Conservation (phyloP, 257 asterid genomes). For the Jacaranda copaia region DNA sequence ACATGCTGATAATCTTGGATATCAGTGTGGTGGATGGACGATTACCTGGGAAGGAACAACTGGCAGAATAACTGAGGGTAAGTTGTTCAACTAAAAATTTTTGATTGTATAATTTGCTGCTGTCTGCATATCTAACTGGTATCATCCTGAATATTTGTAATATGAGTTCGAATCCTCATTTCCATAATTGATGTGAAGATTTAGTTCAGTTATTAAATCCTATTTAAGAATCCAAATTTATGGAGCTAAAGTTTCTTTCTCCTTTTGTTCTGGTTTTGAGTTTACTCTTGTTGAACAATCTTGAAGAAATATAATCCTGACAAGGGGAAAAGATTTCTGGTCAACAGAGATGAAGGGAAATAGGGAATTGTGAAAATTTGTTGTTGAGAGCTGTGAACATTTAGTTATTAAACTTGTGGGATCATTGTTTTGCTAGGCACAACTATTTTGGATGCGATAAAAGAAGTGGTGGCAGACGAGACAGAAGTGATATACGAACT, state of each 20-base stretch:
- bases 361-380: not conserved
- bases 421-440: conserved; percentile 58
- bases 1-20: conserved; percentile 98
- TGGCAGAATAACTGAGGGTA: conserved; percentile 92
- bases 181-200: not conserved
- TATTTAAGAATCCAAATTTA: conserved; percentile 1
- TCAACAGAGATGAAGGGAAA: no score
- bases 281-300: not conserved
- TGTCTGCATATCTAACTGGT: not conserved
- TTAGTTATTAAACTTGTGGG: conserved; percentile 10
- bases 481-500: conserved; percentile 71
- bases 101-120: conserved; percentile 7
- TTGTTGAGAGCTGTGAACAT: not conserved
- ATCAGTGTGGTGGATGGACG: conserved; percentile 99
- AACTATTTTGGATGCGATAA: conserved; percentile 81
- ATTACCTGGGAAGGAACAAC: conserved; percentile 83
- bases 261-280: not conserved
- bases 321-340: not conserved
- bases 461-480: conserved; percentile 58
- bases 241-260: conserved; percentile 17
- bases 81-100: conserved; percentile 19
- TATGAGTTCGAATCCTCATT: not conserved
- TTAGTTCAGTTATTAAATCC: not conserved
- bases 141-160: not conserved
- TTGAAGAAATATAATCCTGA: not conserved